These are phyloP conservation scores for Zalaria sp. DNA, from an alignment of 2,329 filamentous ascomycete species.

Conservation along the genomic window DNA sequence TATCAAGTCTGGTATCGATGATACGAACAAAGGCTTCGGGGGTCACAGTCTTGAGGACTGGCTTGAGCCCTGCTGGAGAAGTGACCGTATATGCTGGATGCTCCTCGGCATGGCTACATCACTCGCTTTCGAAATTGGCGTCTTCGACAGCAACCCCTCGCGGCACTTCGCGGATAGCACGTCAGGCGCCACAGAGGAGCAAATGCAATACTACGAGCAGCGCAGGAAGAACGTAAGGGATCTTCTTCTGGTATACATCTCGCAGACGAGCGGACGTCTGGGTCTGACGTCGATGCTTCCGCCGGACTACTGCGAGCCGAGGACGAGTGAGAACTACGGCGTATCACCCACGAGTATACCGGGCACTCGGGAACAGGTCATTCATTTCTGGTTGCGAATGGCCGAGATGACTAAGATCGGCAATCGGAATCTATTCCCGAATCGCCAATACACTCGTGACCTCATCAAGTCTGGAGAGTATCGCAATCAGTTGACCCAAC, in stretches of 20 bases:
- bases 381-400: conserved; percentile 86
- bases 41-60: conserved; percentile 84
- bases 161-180: conserved; percentile 36
- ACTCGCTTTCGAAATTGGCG: conserved; percentile 81
- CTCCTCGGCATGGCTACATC: conserved; percentile 81
- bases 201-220: conserved; percentile 63
- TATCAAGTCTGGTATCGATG: conserved; percentile 33
- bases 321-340: conserved; percentile 18
- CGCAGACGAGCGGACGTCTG: conserved; percentile 82
- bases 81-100: conserved; percentile 96
- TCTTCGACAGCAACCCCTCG: conserved; percentile 75
- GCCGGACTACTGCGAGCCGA: conserved; percentile 22
- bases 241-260: conserved; percentile 78
- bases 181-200: conserved; percentile 27
- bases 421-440: conserved; percentile 78
- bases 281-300: conserved; percentile 92
- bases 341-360: conserved; percentile 1
- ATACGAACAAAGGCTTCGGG: conserved; percentile 46
- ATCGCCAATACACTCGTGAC: conserved; percentile 73
- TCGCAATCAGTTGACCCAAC: conserved; percentile 63
- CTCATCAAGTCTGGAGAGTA: conserved; percentile 82
- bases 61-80: conserved; percentile 88
- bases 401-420: conserved; percentile 84
- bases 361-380: conserved; percentile 27
- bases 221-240: conserved; percentile 72